Evolutionary conservation across 148 eudicot genomes (phyloP), one percentile per base, ranked within the genome.

Genomic region (Limonium bicolor): DNA sequence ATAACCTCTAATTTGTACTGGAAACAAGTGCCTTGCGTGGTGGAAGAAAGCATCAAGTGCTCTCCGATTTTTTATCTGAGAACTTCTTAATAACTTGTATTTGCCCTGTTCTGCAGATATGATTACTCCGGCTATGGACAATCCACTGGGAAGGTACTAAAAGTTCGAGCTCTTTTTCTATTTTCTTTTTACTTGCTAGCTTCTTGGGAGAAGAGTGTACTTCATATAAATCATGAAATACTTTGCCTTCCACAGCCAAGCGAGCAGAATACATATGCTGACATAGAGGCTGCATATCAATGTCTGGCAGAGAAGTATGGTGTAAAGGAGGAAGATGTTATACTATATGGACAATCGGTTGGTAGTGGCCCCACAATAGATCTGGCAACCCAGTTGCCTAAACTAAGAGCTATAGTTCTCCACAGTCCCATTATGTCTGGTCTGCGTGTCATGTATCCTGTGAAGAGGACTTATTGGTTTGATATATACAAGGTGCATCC

Each of bases 301-400:
- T 87, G 94, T 60, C 94, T 87, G 47, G 69, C 60, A 36, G 80
- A 87, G 41, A 76, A 58, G 44, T 82, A 87, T 39, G 94, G 86
- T 14, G 78, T 72, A 48, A 79, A 82, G 67, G 90, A 87, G 66
- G 90, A 87, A 57, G 86, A 87, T 59, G 63, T 82, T 41, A 79
- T 87, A 60, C 59, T 87, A 49, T 87, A 87, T 9, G 96, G 96
- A 28, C 96, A 87, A 55, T 87, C 96, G 37, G 94, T 82, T 54
- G 96, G 96, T 19, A 87, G 96, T 57, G 96, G 96, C 2, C 94
- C 94, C 17, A 87, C 94, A 20, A 61, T 82, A 73, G 94, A 87
- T 56, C 65, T 82, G 71, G 88, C 87, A 27, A 70, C 78, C n/a
- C 78, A 75, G 30, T 54, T 81, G 31, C 70, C 77, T 14, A 78